Evolutionary conservation across 768 basidiomycete genomes (phyloP).

Genomic region (Sistotremastrum suecicum): DNA sequence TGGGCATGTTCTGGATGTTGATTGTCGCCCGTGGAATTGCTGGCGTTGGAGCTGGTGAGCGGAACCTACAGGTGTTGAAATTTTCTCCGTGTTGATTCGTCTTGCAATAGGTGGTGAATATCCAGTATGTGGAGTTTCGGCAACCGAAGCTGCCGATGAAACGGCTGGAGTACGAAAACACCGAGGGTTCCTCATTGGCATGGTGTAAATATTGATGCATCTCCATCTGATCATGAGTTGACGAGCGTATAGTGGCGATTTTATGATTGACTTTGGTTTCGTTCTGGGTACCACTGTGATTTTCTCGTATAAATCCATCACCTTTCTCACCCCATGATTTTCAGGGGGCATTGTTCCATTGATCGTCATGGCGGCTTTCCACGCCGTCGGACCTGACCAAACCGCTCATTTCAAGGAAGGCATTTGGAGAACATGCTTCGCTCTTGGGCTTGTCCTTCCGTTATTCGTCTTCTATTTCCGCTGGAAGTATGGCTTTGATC

Average conservation of each 20-base stretch:
- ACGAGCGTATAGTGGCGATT: constrained; percentile 4
- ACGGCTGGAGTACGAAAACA: background rate
- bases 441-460: constrained; percentile 15
- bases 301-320: no score
- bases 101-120: background rate
- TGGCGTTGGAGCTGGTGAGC: constrained; percentile 14
- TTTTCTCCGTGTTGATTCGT: no score
- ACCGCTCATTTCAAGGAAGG: constrained; percentile 11
- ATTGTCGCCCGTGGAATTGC: constrained; percentile 13
- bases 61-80: constrained; percentile 13
- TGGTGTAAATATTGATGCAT: background rate
- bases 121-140: constrained; percentile 6
- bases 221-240: no score
- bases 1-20: constrained; percentile 15
- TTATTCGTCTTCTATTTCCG: constrained; percentile 10
- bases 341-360: constrained; percentile 10
- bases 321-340: no score
- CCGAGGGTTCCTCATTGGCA: constrained; percentile 10
- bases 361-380: constrained; percentile 1
- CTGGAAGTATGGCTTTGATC: background rate
- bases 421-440: constrained; percentile 14
- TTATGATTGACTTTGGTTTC: constrained; percentile 13
- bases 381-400: constrained; percentile 1
- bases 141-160: constrained; percentile 10
- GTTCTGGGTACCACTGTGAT: constrained; percentile 2